Base-by-base conservation (phyloP, 495 filamentous ascomycete species). In the Daldinia decipiens region DNA sequence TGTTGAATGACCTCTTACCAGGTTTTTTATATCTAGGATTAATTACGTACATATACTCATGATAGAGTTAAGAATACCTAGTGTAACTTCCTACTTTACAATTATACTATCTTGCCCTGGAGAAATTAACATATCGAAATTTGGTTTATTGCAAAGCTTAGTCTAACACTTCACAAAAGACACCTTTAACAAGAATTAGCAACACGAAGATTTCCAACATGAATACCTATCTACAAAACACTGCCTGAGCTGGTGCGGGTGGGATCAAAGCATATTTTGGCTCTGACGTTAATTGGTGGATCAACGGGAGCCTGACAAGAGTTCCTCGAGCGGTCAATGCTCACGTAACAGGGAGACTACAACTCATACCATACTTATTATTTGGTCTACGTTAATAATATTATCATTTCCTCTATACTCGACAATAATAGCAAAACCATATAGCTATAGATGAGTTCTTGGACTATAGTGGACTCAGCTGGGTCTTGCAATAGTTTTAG, bases 371-470 rank as follows among this genome's bases (percentile, higher is more conserved):
- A 13, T 21, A 29, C 21, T 43, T 55, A 6, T n/a, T 52, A 50
- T 12, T 45, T 64, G 19, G 47, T 70, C 12, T 70, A 60, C 27
- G 47, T 54, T 5, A 51, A 60, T 7, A 54, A 64, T n/a, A 15
- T 47, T 55, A 51, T 21, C 1, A 59, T 60, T 15, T 39, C 60
- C 26, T 64, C 55, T 36, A 21, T 45, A 0, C 27, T 65, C n/a
- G 32, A 59, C 7, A 32, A 51, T 12, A 55, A 45, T 12, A 70
- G 55, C 47, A n/a, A n/a, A n/a, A 60, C 53, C 27, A 38, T 19
- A 21, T 19, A 21, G 53, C 7, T 5, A 2, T 43, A 15, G 62
- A 53, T 34, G 40, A 63, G 27, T 54, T 53, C 19, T 43, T 43
- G 8, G 66, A 54, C 24, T 59, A 34, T 9, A 45, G 43, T 32